A percentile compares a stretch with the other conserved stretches of the same genome.
These are phyloP conservation scores for Azolla pinnata DNA, from an alignment of 75 land plant species.

Conservation along the genomic window DNA sequence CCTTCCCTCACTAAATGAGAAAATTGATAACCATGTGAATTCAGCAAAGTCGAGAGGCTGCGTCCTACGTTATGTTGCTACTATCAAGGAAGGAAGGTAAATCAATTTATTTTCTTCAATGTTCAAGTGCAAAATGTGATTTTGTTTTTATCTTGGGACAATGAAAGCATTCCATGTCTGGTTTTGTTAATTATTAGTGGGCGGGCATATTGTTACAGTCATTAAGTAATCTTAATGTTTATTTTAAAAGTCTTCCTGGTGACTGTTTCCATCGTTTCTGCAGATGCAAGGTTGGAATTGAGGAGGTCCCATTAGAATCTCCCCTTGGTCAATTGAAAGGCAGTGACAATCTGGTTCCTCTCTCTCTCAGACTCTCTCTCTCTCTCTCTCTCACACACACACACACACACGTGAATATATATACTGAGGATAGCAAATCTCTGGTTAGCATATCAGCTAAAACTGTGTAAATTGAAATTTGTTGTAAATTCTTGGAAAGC, in stretches of 20 bases:
- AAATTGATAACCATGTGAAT: slow-evolving; percentile 35
- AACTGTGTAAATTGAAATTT: too few relatives aligned
- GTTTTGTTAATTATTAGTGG: too few relatives aligned
- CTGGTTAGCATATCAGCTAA: too few relatives aligned
- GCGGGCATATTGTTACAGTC: too few relatives aligned
- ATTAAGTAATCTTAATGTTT: too few relatives aligned
- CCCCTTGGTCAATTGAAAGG: slow-evolving; percentile 62
- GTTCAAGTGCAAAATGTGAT: background rate
- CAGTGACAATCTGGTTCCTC: slow-evolving; percentile 66
- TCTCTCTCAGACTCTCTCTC: background rate
- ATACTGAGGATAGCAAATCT: background rate
- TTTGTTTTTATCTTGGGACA: background rate
- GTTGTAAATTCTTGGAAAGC: too few relatives aligned
- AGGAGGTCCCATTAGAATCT: slow-evolving; percentile 53
- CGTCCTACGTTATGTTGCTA: slow-evolving; percentile 69
- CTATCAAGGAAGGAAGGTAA: slow-evolving; percentile 50
- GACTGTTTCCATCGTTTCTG: background rate
- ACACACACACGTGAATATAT: background rate
- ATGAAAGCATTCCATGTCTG: too few relatives aligned
- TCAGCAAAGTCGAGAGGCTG: slow-evolving; percentile 43
- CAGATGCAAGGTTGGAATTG: slow-evolving; percentile 67
- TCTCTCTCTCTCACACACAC: background rate
- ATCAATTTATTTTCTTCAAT: background rate
- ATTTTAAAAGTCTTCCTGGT: too few relatives aligned
- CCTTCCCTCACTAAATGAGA: slow-evolving; percentile 37